These are phyloP conservation scores for Coniochaeta sp. DNA, from an alignment of 2,329 filamentous ascomycete genomes.

Conservation along the genomic window DNA sequence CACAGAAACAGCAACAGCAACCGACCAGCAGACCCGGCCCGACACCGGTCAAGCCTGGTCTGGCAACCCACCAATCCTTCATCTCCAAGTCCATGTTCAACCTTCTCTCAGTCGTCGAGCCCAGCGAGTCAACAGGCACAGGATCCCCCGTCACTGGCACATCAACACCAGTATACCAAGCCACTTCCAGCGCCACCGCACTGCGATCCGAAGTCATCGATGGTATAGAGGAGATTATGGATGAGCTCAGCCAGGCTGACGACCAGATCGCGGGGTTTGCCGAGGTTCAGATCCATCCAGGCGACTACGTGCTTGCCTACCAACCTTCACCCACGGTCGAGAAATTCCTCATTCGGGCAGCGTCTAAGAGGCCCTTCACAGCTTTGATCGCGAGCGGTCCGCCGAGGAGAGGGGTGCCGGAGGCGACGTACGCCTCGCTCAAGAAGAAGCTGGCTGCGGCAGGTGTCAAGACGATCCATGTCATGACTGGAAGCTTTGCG, in stretches of 20 bases:
- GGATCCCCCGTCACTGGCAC: slow-evolving; percentile 18
- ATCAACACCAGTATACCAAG: slow-evolving; percentile 24
- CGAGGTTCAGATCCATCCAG: slow-evolving; percentile 86
- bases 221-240: slow-evolving; percentile 91
- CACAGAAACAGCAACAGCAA: neutral
- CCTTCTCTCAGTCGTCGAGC: slow-evolving; percentile 67
- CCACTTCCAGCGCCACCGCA: slow-evolving; percentile 50
- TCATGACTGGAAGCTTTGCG: slow-evolving; percentile 80
- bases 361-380: slow-evolving; percentile 85
- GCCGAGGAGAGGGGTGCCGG: slow-evolving; percentile 28
- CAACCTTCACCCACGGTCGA: slow-evolving; percentile 82
- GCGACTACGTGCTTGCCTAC: slow-evolving; percentile 87
- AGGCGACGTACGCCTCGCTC: slow-evolving; percentile 46
- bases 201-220: slow-evolving; percentile 87
- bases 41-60: neutral
- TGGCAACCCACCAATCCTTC: slow-evolving; percentile 33
- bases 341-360: slow-evolving; percentile 80
- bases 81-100: slow-evolving; percentile 78
- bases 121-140: slow-evolving; percentile 34
- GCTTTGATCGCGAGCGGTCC: slow-evolving; percentile 72
- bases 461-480: slow-evolving; percentile 75
- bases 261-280: slow-evolving; percentile 87
- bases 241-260: slow-evolving; percentile 88
- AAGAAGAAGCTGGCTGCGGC: slow-evolving; percentile 70
- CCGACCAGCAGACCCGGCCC: slow-evolving; percentile 8